Percentiles rank a stretch among this genome's conserved stretches.
Evolutionary conservation across 805 yeast genomes (phyloP).

Genomic region (Nakazawaea ishiwadae): DNA sequence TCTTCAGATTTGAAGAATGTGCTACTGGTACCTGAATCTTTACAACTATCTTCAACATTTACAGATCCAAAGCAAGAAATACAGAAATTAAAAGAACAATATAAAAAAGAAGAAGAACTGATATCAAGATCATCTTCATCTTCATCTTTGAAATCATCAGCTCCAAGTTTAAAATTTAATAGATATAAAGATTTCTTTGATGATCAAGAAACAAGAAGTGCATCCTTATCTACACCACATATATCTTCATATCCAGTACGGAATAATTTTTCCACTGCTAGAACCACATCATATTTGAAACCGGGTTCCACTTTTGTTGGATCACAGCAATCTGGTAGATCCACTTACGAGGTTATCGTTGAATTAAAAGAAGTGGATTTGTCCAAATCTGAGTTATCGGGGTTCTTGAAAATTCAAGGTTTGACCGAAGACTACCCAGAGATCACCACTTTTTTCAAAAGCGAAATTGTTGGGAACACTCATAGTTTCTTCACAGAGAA

Average conservation of each 20-base stretch:
- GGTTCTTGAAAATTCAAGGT: constrained; percentile 62
- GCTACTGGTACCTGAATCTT: background rate
- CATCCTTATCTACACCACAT: no score
- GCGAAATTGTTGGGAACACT: constrained; percentile 60
- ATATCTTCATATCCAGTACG: no score
- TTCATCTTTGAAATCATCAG: background rate
- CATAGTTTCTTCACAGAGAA: constrained; percentile 57
- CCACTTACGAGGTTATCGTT: constrained; percentile 62
- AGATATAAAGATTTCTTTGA: constrained; percentile 8
- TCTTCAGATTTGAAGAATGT: background rate
- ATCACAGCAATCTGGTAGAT: constrained; percentile 63
- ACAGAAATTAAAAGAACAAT: constrained; percentile 6
- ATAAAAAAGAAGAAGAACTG: constrained; percentile 1
- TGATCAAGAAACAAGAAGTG: constrained; percentile 3
- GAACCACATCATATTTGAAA: constrained; percentile 40
- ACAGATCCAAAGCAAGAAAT: constrained; percentile 3
- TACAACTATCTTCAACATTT: no score
- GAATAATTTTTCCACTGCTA: no score
- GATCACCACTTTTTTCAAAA: constrained; percentile 67
- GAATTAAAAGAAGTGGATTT: constrained; percentile 69
- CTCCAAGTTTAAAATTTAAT: no score
- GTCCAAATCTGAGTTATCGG: constrained; percentile 44
- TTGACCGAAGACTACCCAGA: constrained; percentile 58
- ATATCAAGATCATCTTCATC: constrained; percentile 1
- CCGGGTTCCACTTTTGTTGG: constrained; percentile 65